Conservation (phyloP, 331 rosid species). For the Quercus lobata region DNA sequence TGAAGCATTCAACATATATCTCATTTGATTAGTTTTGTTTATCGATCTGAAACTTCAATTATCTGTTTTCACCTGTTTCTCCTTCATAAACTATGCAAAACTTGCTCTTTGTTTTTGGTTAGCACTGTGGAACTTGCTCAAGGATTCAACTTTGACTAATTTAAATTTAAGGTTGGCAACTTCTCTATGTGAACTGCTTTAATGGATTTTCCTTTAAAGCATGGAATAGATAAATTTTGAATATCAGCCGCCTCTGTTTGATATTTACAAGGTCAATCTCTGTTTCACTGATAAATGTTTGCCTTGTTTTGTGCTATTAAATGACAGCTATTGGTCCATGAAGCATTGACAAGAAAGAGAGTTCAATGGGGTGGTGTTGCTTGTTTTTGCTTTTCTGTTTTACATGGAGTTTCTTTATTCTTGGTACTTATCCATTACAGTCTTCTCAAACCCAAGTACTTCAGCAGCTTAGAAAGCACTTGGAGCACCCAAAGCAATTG, state of each 20-base stretch:
- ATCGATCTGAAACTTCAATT: neutral
- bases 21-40: neutral
- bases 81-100: neutral
- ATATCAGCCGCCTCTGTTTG: constrained; percentile 1
- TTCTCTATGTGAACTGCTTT: neutral
- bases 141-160: neutral
- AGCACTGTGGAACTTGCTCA: neutral
- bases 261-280: neutral
- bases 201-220: neutral
- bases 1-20: neutral
- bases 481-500: constrained; percentile 73
- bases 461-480: constrained; percentile 75
- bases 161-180: neutral
- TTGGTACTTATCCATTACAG: constrained; percentile 53
- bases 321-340: constrained; percentile 17
- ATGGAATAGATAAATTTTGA: neutral
- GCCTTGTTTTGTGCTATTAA: constrained; percentile 11
- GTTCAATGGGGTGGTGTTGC: constrained; percentile 48
- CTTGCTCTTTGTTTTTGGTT: neutral
- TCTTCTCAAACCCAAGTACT: constrained; percentile 88
- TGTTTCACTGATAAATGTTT: constrained; percentile 15
- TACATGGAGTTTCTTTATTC: constrained; percentile 38
- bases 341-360: constrained; percentile 21
- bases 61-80: constrained; percentile 1
- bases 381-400: constrained; percentile 38